These are phyloP conservation scores for Fusarium nygamai DNA, from an alignment of 2,329 filamentous ascomycete genomes.

Conservation along the genomic window DNA sequence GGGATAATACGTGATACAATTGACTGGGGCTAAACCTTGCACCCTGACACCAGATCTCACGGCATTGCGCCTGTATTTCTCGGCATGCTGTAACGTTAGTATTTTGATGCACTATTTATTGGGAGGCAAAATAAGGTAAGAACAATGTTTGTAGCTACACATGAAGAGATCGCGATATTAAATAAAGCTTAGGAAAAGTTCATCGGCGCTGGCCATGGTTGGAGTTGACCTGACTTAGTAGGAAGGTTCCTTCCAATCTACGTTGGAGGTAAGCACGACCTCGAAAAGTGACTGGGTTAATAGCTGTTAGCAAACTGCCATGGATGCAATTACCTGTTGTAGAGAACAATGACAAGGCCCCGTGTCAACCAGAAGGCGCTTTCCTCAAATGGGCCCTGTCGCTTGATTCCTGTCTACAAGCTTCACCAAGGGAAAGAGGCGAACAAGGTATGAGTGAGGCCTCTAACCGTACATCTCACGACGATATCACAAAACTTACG, in stretches of 20 bases:
- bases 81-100: constrained; percentile 30
- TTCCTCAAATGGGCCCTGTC: not conserved
- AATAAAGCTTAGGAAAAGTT: not conserved
- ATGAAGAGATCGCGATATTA: not conserved
- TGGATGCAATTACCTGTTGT: not conserved
- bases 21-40: constrained; percentile 35
- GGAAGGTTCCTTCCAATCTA: not conserved
- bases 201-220: not conserved
- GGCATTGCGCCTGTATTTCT: constrained; percentile 40
- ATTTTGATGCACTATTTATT: constrained; percentile 3
- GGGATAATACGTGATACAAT: constrained; percentile 28
- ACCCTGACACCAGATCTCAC: constrained; percentile 43
- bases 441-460: not conserved
- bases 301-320: not conserved
- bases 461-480: not conserved
- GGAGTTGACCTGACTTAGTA: not conserved
- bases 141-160: not conserved
- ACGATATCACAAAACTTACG: not conserved
- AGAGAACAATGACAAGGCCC: not conserved
- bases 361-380: not conserved
- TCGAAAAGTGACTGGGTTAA: not conserved
- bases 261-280: not conserved
- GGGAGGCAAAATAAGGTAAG: not conserved
- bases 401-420: not conserved
- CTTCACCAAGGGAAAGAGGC: not conserved